These are phyloP conservation scores for Gossypium lobatum DNA, from an alignment of 441 rosid species.

Conservation along the genomic window DNA sequence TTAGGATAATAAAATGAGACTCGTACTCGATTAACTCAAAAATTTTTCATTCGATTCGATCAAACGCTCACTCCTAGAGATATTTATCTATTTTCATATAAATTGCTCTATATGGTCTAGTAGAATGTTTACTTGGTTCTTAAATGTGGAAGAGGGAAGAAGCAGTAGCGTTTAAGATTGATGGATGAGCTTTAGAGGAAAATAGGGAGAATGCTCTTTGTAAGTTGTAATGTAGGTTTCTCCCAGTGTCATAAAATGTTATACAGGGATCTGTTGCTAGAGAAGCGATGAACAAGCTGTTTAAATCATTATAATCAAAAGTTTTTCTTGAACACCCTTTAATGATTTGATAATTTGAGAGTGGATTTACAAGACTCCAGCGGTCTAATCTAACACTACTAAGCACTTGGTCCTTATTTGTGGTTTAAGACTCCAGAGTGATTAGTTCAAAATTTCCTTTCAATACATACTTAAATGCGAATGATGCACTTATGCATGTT, in stretches of 20 bases:
- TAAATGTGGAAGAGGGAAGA: neutral
- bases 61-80: neutral
- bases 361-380: neutral
- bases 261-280: neutral
- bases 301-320: neutral
- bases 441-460: neutral
- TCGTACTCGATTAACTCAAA: too few species aligned
- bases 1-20: too few species aligned
- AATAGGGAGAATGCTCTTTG: neutral
- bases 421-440: neutral
- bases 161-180: neutral
- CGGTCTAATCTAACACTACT: neutral
- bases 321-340: neutral
- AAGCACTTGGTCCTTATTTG: neutral
- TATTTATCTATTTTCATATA: neutral
- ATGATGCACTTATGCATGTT: neutral
- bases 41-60: too few species aligned
- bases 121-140: neutral
- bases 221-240: neutral
- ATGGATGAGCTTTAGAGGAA: neutral
- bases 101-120: neutral
- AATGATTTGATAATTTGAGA: neutral
- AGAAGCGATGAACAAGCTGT: neutral
- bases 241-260: neutral
- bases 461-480: neutral